Evolutionary conservation across 345 rosid genomes (phyloP).

Genomic region (Camelina laxa): DNA sequence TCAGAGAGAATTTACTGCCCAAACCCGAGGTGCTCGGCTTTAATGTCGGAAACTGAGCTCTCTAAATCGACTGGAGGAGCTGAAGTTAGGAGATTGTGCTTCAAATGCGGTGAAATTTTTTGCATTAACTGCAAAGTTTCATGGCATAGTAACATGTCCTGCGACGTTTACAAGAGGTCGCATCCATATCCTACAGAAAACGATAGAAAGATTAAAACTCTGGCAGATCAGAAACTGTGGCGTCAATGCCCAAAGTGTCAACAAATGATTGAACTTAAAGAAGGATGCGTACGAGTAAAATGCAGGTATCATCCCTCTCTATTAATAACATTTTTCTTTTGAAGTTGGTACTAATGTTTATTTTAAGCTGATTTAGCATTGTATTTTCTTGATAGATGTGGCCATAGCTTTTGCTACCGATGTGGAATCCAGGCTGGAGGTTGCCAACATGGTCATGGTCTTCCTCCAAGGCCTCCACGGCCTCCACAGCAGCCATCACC

Average conservation of each 20-base stretch:
- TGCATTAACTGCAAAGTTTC: conserved; percentile 71
- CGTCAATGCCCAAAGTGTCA: conserved; percentile 53
- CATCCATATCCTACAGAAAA: conserved; percentile 46
- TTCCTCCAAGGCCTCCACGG: neutral
- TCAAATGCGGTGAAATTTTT: conserved; percentile 51
- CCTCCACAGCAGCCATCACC: neutral
- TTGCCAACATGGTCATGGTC: conserved; percentile 14
- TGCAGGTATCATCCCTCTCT: conserved; percentile 50
- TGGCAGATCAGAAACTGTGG: conserved; percentile 50
- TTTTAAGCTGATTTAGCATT: neutral
- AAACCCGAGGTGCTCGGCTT: conserved; percentile 63
- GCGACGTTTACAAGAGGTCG: conserved; percentile 44
- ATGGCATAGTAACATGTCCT: conserved; percentile 64
- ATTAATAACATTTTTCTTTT: neutral
- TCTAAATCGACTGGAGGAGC: conserved; percentile 28
- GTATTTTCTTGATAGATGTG: conserved; percentile 48
- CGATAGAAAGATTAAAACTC: conserved; percentile 40
- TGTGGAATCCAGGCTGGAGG: conserved; percentile 44
- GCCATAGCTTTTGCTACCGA: conserved; percentile 52
- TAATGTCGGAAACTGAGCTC: conserved; percentile 59
- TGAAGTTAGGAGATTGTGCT: conserved; percentile 53
- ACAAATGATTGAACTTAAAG: conserved; percentile 49
- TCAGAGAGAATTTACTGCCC: conserved; percentile 71
- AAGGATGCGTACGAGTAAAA: conserved; percentile 49
- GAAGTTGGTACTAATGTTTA: neutral